Conservation (phyloP, 352 stramenopile genomes). For the Globisporangium recalcitrans region DNA sequence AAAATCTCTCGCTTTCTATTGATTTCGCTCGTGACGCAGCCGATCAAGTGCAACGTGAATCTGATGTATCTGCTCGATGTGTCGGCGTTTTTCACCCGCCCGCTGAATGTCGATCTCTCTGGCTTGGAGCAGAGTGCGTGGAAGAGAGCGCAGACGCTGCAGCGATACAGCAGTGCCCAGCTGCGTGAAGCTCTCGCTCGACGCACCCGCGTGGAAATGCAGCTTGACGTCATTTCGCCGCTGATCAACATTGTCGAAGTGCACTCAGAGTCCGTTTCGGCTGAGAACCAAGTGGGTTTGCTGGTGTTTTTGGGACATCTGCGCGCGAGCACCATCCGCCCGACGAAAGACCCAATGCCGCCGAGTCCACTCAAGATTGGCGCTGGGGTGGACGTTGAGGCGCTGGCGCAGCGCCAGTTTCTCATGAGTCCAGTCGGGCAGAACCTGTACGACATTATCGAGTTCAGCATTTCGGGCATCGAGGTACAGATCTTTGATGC, state of each 20-base stretch:
- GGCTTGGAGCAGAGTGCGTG: conserved; percentile 67
- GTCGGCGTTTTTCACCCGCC: conserved; percentile 62
- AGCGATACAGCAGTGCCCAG: conserved; percentile 73
- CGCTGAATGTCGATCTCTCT: conserved; percentile 70
- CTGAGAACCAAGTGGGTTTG: conserved; percentile 39
- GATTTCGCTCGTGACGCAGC: conserved; percentile 71
- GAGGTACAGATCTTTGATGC: conserved; percentile 61
- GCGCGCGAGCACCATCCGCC: conserved; percentile 53
- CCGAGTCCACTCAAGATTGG: conserved; percentile 12
- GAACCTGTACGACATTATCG: conserved; percentile 71
- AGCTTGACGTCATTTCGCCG: conserved; percentile 76
- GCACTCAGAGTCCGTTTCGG: conserved; percentile 19
- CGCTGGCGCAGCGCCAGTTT: conserved; percentile 11
- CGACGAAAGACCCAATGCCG: conserved; percentile 14
- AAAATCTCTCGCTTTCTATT: conserved; percentile 28
- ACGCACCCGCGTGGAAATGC: conserved; percentile 67
- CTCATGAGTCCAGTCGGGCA: conserved; percentile 23
- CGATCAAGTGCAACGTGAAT: conserved; percentile 77
- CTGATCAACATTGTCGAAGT: conserved; percentile 70
- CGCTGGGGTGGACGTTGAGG: background rate
- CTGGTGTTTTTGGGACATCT: conserved; percentile 76
- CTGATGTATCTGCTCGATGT: conserved; percentile 69
- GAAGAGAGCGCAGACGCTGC: conserved; percentile 65
- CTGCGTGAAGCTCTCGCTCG: conserved; percentile 59
- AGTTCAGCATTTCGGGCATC: conserved; percentile 73